phyloP scores from a whole-genome alignment of 257 asterid species.

The Leptodermis oblonga region DNA sequence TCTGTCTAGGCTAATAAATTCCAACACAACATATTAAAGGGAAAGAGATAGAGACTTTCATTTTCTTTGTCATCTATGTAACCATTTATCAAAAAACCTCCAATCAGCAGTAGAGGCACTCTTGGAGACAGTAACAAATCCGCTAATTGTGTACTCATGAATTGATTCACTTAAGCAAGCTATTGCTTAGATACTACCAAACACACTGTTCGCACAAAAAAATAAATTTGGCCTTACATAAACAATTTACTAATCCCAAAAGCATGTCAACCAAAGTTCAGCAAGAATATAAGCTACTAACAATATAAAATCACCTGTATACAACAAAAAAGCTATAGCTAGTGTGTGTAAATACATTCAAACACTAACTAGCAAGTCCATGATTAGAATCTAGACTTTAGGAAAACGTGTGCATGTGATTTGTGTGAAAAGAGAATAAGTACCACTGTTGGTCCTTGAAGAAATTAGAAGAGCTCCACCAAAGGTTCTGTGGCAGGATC shows the following conservation, averaged over 20 bases:
- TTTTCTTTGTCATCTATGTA: neutral
- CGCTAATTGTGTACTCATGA: neutral
- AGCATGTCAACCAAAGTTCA: neutral
- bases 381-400: neutral
- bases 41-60: neutral
- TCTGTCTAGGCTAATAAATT: neutral
- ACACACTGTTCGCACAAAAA: neutral
- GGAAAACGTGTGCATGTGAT: neutral
- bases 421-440: neutral
- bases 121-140: neutral
- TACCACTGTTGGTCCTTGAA: constrained; percentile 94
- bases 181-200: neutral
- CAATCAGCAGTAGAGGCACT: neutral
- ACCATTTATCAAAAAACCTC: neutral
- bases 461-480: constrained; percentile 96
- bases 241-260: neutral
- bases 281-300: neutral
- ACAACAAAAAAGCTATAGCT: neutral
- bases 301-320: neutral
- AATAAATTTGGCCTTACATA: neutral
- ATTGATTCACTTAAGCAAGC: neutral
- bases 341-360: neutral
- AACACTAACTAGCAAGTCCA: neutral
- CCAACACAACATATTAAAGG: neutral
- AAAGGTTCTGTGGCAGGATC: constrained; percentile 80